Percentiles rank a stretch among this genome's conserved stretches.
These are phyloP conservation scores for Oryza longistaminata DNA, from an alignment of 176 grass and related monocot species.

Conservation along the genomic window DNA sequence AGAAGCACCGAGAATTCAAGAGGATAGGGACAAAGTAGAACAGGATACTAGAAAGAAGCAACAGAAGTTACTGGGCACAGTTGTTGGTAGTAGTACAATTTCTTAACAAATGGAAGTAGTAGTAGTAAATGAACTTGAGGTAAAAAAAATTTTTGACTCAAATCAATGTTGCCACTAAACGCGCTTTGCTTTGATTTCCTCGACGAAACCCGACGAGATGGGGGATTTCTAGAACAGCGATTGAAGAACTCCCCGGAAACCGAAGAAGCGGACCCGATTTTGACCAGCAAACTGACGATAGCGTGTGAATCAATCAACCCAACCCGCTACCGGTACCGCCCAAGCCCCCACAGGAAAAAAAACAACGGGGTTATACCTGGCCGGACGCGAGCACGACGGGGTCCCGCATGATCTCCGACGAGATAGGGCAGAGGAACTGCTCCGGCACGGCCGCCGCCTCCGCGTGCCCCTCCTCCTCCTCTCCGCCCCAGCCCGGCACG, in stretches of 20 bases:
- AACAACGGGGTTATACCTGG: constrained; percentile 51
- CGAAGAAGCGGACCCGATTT: neutral
- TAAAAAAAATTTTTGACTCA: neutral
- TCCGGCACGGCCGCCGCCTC: constrained; percentile 36
- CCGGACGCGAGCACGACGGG: constrained; percentile 79
- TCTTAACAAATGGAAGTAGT: neutral
- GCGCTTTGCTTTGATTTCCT: neutral
- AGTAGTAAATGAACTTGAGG: neutral
- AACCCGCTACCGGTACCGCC: neutral
- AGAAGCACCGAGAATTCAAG: constrained; percentile 15
- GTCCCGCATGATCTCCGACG: constrained; percentile 76
- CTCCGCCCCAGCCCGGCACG: neutral
- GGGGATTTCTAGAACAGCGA: neutral
- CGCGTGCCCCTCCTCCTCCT: neutral
- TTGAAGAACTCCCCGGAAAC: neutral
- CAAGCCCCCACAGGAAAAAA: neutral
- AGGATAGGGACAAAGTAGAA: constrained; percentile 11
- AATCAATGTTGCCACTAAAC: neutral
- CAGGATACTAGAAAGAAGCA: neutral
- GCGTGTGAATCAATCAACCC: neutral
- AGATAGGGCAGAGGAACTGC: constrained; percentile 81
- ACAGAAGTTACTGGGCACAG: neutral
- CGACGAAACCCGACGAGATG: neutral
- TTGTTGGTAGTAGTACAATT: neutral
- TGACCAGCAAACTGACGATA: neutral